These are phyloP conservation scores for Myxozyma nipponensis DNA, from an alignment of 805 yeast species.

Conservation along the genomic window DNA sequence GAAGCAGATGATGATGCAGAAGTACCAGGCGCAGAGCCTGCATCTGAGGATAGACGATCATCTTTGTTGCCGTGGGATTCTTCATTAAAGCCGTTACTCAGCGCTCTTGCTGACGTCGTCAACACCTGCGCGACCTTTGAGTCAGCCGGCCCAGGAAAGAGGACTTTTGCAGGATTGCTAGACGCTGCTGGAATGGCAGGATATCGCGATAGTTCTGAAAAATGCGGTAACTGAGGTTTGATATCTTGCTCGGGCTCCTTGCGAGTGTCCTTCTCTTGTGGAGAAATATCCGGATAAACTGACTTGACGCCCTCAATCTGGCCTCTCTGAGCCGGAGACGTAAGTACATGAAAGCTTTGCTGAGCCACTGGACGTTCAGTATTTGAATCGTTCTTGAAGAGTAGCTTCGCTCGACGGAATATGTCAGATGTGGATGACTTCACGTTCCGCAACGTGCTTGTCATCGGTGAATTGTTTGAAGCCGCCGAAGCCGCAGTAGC, in stretches of 20 bases:
- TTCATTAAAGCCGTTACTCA: slow-evolving; percentile 1
- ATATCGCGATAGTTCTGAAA: background rate
- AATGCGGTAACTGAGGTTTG: background rate
- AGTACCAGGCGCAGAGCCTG: slow-evolving; percentile 3
- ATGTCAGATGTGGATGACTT: slow-evolving; percentile 25
- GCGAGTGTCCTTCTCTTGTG: background rate
- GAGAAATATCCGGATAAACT: slow-evolving; percentile 21
- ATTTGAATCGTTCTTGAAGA: slow-evolving; percentile 7
- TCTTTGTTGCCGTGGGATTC: slow-evolving; percentile 14
- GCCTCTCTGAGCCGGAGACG: background rate
- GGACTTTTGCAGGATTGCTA: slow-evolving; percentile 18
- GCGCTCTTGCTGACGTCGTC: background rate
- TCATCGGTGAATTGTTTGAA: slow-evolving; percentile 14
- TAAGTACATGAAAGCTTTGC: background rate
- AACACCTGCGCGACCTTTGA: background rate
- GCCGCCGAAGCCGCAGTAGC: slow-evolving; percentile 10
- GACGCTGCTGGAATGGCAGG: background rate
- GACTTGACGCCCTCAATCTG: background rate
- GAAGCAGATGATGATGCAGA: slow-evolving; percentile 2
- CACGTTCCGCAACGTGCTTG: slow-evolving; percentile 16
- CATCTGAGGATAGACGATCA: slow-evolving; percentile 14
- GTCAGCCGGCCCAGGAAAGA: slow-evolving; percentile 9
- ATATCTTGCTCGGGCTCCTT: background rate
- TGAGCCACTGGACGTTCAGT: background rate
- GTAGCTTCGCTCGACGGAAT: slow-evolving; percentile 20